phyloP scores from a whole-genome alignment of 2,329 filamentous ascomycete genomes.

The Cladobotryum mycophilum region DNA sequence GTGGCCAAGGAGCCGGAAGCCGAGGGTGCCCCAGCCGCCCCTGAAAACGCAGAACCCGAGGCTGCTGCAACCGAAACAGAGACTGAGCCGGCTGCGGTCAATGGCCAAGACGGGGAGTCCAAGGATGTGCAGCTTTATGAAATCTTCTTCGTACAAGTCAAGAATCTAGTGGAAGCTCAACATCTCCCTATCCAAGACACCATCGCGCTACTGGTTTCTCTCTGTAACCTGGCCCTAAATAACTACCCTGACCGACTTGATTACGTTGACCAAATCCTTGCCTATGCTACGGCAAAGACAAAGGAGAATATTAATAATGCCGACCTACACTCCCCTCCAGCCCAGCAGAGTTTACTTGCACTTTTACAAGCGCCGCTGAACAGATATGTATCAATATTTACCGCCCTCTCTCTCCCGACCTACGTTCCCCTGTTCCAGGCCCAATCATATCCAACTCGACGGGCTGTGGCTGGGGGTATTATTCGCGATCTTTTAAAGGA shows the following conservation, averaged over 20 bases:
- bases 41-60: conserved; percentile 15
- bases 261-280: conserved; percentile 90
- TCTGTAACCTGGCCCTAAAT: conserved; percentile 88
- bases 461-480: conserved; percentile 86
- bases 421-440: conserved; percentile 86
- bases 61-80: conserved; percentile 28
- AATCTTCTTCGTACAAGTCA: conserved; percentile 94
- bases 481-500: conserved; percentile 76
- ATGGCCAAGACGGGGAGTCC: conserved; percentile 40
- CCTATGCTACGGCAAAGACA: conserved; percentile 82
- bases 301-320: conserved; percentile 86
- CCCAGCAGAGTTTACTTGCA: conserved; percentile 82
- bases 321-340: conserved; percentile 82
- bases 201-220: conserved; percentile 86
- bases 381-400: conserved; percentile 89
- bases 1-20: conserved; percentile 18
- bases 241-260: conserved; percentile 90
- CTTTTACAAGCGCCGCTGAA: conserved; percentile 87
- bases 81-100: conserved; percentile 41
- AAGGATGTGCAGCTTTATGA: conserved; percentile 82
- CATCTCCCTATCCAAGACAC: conserved; percentile 90
- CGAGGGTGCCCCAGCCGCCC: conserved; percentile 21
- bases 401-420: conserved; percentile 85
- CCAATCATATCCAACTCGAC: conserved; percentile 86
- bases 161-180: conserved; percentile 86